Base-by-base conservation (phyloP, 2,329 filamentous ascomycete species). In the Paraphaeosphaeria sporulosa region DNA sequence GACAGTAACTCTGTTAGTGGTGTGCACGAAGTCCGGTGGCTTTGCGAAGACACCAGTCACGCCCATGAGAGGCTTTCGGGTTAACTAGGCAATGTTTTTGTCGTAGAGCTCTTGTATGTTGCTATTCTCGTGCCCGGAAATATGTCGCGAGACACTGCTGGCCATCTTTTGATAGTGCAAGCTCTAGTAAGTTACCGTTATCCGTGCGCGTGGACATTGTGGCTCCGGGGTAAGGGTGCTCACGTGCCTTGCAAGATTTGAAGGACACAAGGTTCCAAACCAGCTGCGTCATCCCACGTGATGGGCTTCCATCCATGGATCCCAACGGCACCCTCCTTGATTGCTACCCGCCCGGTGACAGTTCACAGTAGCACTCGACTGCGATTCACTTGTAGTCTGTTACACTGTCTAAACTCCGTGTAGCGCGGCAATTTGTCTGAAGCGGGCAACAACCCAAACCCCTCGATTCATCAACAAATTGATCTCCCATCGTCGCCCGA, bases 251-350 rank as follows among this genome's bases (percentile, higher is more conserved):
- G 15, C 17, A 19, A 43, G 19, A 17, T 36, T 36, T n/a, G n/a
- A n/a, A n/a, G n/a, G n/a, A n/a, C n/a, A n/a, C n/a, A n/a, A n/a
- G n/a, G n/a, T n/a, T n/a, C n/a, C n/a, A n/a, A n/a, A n/a, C n/a
- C n/a, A n/a, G 40, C 59, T 55, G 60, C 64, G 62, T 66, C 64
- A 66, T 62, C 48, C 13, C 58, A 60, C 58, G 53, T 60, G 58
- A 60, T 54, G 58, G 40, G 3, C 10, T 42, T 17, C n/a, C 21
- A 38, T 21, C 32, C 17, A 23, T n/a, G n/a, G n/a, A n/a, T 17
- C 6, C 13, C 17, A 9, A 34, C 48, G 19, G 17, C 21, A 30
- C 25, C 30, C 46, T 48, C 50, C 30, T 23, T 59, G 50, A 27
- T 43, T 48, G 43, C 17, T 32, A 40, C 50, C 30, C 17, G 43